Evolutionary conservation across 116 monocot genomes (phyloP).

Genomic region (Iris pallida): DNA sequence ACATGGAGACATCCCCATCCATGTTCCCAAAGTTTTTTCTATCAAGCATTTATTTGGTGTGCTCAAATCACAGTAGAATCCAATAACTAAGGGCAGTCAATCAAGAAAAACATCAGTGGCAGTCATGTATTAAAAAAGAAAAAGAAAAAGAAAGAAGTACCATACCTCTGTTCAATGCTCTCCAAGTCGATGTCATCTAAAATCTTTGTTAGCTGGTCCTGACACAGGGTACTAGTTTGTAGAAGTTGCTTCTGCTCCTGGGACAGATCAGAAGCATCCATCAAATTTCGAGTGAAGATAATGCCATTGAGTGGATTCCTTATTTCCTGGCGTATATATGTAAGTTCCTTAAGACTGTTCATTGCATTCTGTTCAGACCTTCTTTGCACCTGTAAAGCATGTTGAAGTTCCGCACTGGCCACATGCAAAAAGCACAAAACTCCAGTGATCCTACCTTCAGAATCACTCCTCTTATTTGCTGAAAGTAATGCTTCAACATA

Average conservation of each 20-base stretch:
- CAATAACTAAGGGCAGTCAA: too few relatives aligned
- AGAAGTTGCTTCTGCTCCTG: conserved; percentile 58
- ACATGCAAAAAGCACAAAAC: conserved; percentile 74
- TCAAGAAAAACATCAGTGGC: too few relatives aligned
- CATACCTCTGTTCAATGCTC: conserved; percentile 80
- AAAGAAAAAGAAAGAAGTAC: neutral
- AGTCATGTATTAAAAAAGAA: too few relatives aligned
- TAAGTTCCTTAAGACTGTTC: conserved; percentile 56
- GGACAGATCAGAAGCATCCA: conserved; percentile 58
- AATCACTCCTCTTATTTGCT: conserved; percentile 50
- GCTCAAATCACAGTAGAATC: too few relatives aligned
- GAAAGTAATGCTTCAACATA: conserved; percentile 63
- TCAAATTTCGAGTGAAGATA: conserved; percentile 47
- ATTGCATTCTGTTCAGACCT: conserved; percentile 50
- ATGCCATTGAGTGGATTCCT: conserved; percentile 71
- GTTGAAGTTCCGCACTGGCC: conserved; percentile 67
- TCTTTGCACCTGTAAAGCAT: conserved; percentile 59
- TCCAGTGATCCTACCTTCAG: conserved; percentile 68
- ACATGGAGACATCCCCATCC: too few relatives aligned
- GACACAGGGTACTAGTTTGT: conserved; percentile 53
- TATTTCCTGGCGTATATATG: conserved; percentile 54
- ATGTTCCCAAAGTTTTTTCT: too few relatives aligned
- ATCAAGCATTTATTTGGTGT: too few relatives aligned
- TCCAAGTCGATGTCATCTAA: conserved; percentile 69
- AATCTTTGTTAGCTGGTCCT: conserved; percentile 66